phyloP scores from a whole-genome alignment of 2,329 filamentous ascomycete genomes.

The Acarospora socialis region DNA sequence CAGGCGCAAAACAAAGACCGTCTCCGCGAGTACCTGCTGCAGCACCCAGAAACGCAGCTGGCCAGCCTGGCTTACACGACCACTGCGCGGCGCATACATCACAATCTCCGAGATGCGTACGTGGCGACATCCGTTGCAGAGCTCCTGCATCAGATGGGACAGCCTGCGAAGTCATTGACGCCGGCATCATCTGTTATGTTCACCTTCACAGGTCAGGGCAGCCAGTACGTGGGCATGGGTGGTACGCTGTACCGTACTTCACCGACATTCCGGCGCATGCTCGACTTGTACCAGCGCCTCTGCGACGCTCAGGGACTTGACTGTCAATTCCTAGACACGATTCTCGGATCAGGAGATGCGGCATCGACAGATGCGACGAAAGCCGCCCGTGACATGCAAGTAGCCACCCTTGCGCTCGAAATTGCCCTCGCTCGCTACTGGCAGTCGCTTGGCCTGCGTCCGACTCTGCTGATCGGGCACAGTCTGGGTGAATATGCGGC shows the following conservation, averaged over 20 bases:
- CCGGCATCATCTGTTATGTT: conserved; percentile 1
- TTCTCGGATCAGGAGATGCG: conserved; percentile 1
- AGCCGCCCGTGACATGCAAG: conserved; percentile 2
- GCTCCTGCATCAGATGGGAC: background rate
- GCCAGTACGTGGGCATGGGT: conserved; percentile 2
- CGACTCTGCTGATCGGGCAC: conserved; percentile 4
- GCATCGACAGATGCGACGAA: conserved; percentile 1
- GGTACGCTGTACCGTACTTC: background rate
- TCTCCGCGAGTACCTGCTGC: too few relatives aligned
- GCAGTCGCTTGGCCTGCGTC: conserved; percentile 4
- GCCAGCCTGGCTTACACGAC: too few relatives aligned
- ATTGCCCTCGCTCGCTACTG: conserved; percentile 3
- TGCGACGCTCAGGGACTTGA: conserved; percentile 1
- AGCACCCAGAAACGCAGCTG: too few relatives aligned
- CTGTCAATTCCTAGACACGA: conserved; percentile 4
- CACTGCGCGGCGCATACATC: conserved; percentile 7
- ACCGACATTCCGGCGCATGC: background rate
- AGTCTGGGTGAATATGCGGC: conserved; percentile 8
- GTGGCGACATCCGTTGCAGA: conserved; percentile 2
- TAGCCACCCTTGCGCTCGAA: conserved; percentile 5
- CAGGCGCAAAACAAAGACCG: too few relatives aligned
- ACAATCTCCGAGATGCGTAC: conserved; percentile 3
- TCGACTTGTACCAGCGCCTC: background rate
- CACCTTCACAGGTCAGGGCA: conserved; percentile 6
- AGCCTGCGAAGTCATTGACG: background rate